A percentile compares a stretch with the other conserved stretches of the same genome.
phyloP scores from a whole-genome alignment of 805 yeast genomes.

The Nakazawaea pomicola region DNA sequence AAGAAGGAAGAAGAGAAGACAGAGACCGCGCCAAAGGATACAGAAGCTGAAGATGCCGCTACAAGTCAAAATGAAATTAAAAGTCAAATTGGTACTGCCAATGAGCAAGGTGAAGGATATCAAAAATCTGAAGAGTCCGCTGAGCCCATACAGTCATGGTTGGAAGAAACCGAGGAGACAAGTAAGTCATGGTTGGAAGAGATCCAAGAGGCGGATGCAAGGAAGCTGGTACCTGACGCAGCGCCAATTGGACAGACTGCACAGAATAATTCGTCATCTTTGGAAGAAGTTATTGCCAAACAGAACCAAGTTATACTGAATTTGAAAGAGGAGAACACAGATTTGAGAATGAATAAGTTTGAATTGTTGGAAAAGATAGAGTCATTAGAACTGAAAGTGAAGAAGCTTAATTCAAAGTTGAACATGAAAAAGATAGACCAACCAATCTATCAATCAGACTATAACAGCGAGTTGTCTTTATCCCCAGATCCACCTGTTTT shows the following conservation, averaged over 20 bases:
- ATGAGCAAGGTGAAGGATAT: neutral
- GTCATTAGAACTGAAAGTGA: slow-evolving; percentile 6
- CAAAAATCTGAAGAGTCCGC: neutral
- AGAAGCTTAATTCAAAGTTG: slow-evolving; percentile 3
- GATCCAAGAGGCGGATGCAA: slow-evolving; percentile 3
- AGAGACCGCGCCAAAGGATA: slow-evolving; percentile 18
- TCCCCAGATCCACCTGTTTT: slow-evolving; percentile 9
- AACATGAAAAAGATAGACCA: slow-evolving; percentile 8
- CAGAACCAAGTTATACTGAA: slow-evolving; percentile 1
- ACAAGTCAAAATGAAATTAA: neutral
- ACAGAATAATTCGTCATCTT: too few relatives aligned
- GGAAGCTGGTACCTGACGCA: too few relatives aligned
- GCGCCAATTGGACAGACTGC: too few relatives aligned
- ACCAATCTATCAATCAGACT: slow-evolving; percentile 12
- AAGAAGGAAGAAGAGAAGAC: slow-evolving; percentile 24
- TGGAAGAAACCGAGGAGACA: neutral
- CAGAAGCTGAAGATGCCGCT: neutral
- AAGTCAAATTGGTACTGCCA: neutral
- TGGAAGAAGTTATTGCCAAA: neutral
- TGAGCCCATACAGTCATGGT: neutral
- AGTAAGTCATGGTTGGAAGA: slow-evolving; percentile 11
- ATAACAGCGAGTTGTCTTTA: slow-evolving; percentile 11
- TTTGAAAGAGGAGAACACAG: slow-evolving; percentile 9
- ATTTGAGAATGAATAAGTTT: slow-evolving; percentile 9
- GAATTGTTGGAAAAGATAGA: slow-evolving; percentile 11